phyloP scores from a whole-genome alignment of 352 stramenopile species.

The Globisporangium carolinianum region DNA sequence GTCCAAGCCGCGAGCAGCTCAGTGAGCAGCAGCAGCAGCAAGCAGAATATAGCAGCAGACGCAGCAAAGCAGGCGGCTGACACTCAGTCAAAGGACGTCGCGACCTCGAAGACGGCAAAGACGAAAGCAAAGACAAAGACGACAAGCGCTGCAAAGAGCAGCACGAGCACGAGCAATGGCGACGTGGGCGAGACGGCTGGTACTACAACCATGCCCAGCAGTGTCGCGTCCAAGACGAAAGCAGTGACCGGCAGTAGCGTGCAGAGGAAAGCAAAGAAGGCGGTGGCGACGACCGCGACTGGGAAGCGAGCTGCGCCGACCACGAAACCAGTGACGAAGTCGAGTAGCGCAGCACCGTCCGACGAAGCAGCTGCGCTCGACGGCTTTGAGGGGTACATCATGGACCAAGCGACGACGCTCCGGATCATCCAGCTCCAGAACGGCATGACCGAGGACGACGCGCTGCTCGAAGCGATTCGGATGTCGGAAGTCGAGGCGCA shows the following conservation, averaged over 20 bases:
- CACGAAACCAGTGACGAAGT: neutral
- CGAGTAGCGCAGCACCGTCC: neutral
- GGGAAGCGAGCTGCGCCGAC: neutral
- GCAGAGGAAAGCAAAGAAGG: neutral
- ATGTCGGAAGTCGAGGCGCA: conserved; percentile 33
- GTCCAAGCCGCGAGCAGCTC: too few species aligned
- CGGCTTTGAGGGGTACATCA: conserved; percentile 14
- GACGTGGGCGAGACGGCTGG: too few species aligned
- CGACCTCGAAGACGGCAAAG: too few species aligned
- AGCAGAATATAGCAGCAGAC: too few species aligned
- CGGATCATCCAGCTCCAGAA: conserved; percentile 63
- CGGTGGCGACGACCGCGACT: neutral
- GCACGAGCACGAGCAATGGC: too few species aligned
- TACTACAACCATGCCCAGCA: too few species aligned
- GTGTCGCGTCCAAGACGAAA: conserved; percentile 2
- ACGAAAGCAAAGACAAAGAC: too few species aligned
- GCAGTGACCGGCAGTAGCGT: neutral
- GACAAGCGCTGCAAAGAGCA: too few species aligned
- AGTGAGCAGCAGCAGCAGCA: too few species aligned
- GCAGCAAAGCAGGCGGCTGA: too few species aligned
- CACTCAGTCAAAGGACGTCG: too few species aligned
- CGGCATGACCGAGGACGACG: conserved; percentile 70
- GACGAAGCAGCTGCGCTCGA: neutral
- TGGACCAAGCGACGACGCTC: conserved; percentile 23
- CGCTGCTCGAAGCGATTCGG: conserved; percentile 50